Conservation (phyloP, 1,139 yeast genomes). For the Pichia sp. region DNA sequence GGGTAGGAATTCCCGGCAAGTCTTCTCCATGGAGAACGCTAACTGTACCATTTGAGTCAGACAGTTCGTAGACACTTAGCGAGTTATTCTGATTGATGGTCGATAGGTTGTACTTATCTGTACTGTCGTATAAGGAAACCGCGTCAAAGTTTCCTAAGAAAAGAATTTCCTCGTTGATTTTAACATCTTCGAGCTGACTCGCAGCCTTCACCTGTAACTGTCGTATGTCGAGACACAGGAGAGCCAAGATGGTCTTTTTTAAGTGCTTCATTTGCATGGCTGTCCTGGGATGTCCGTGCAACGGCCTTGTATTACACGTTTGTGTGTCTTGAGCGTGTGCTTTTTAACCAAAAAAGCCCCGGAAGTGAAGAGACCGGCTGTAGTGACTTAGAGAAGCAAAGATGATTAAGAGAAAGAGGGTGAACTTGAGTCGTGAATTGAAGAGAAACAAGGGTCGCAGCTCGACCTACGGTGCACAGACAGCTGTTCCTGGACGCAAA, state of each 20-base stretch:
- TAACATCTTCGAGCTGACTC: not conserved
- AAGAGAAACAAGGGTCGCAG: not conserved
- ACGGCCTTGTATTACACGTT: too few relatives aligned
- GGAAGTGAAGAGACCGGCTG: not conserved
- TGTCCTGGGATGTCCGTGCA: not conserved
- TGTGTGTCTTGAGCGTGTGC: too few relatives aligned
- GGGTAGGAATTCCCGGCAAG: constrained; percentile 6
- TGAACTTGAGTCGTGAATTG: not conserved
- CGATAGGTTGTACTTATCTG: constrained; percentile 45
- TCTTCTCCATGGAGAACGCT: constrained; percentile 8
- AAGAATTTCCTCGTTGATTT: constrained; percentile 38
- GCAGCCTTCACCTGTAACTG: constrained; percentile 1
- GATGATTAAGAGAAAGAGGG: not conserved
- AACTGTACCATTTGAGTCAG: constrained; percentile 13
- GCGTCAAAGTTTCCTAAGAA: constrained; percentile 64
- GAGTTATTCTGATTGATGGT: constrained; percentile 2
- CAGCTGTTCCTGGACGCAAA: not conserved
- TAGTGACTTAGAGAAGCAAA: not conserved
- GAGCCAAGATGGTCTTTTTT: not conserved
- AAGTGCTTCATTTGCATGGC: not conserved
- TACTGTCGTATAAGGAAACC: constrained; percentile 51
- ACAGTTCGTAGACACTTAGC: constrained; percentile 19
- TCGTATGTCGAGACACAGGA: not conserved
- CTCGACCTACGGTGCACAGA: not conserved
- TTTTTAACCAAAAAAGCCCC: not conserved